phyloP scores from a whole-genome alignment of 148 eudicot species.

The Rhododendron simsii region DNA sequence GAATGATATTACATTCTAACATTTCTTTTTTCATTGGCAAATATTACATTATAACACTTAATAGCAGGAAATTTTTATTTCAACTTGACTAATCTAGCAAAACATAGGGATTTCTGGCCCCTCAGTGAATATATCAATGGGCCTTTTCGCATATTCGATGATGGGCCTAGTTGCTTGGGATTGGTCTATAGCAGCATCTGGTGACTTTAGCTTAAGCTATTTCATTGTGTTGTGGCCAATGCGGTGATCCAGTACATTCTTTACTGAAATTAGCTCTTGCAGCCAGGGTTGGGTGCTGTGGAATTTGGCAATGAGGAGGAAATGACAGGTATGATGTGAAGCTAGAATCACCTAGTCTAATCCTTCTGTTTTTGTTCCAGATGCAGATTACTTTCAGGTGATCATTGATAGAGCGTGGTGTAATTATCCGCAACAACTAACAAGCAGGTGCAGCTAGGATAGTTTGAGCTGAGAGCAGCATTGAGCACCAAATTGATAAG shows the following conservation, averaged over 20 bases:
- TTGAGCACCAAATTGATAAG: not conserved
- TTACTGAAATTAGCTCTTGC: conserved; percentile 2
- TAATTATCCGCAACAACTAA: not conserved
- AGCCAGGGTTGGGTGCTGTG: not conserved
- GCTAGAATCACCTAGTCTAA: not conserved
- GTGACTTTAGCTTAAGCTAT: not conserved
- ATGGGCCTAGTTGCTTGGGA: not conserved
- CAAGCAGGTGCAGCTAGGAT: not conserved
- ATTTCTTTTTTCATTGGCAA: not conserved
- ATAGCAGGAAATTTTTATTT: not conserved
- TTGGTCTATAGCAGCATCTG: not conserved
- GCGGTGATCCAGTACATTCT: not conserved
- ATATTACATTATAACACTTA: not conserved
- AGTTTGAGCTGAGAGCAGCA: not conserved
- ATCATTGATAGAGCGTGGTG: not conserved
- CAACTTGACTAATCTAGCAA: not conserved
- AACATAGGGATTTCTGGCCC: not conserved
- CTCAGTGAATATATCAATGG: not conserved
- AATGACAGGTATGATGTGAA: not conserved
- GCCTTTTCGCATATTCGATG: not conserved
- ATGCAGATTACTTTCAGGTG: not conserved
- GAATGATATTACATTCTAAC: not conserved
- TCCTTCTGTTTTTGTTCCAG: not conserved
- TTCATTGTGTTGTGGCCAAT: not conserved
- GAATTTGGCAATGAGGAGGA: not conserved